phyloP scores from a whole-genome alignment of 176 grass and related monocot species.

The Dactylis glomerata region DNA sequence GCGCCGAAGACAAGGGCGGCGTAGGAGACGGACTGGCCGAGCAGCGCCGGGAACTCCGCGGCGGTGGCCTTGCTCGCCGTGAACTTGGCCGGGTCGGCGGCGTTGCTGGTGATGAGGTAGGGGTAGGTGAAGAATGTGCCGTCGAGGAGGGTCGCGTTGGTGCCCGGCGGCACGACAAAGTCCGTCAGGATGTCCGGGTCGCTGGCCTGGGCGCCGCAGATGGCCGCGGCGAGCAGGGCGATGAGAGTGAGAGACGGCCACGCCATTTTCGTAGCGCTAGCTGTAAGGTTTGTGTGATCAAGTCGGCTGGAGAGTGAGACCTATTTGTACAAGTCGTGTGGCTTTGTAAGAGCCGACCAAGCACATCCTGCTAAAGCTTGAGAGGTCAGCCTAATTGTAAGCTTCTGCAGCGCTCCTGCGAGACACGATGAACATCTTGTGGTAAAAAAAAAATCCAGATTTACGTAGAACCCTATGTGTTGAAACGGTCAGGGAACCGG shows the following conservation, averaged over 20 bases:
- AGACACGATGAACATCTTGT: not conserved
- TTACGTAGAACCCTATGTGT: not conserved
- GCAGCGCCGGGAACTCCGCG: conserved; percentile 39
- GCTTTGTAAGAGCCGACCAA: not conserved
- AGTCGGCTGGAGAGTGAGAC: not conserved
- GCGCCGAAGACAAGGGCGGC: conserved; percentile 16
- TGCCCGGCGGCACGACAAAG: not conserved
- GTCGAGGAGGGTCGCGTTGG: not conserved
- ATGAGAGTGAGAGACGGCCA: not conserved
- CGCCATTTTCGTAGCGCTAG: not conserved
- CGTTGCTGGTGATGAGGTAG: not conserved
- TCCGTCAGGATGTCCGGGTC: conserved; percentile 43
- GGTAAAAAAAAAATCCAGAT: not conserved
- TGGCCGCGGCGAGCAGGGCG: not conserved
- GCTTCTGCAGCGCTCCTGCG: not conserved
- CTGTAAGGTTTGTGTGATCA: not conserved
- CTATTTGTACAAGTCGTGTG: not conserved
- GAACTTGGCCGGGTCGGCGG: conserved; percentile 14
- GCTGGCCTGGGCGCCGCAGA: not conserved
- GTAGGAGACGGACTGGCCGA: conserved; percentile 44
- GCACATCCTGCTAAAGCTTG: too few species aligned
- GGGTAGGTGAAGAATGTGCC: conserved; percentile 37
- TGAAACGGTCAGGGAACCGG: not conserved
- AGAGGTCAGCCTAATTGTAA: not conserved
- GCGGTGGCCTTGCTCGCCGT: conserved; percentile 21